These are phyloP conservation scores for Cytospora schulzeri DNA, from an alignment of 2,329 filamentous ascomycete species.

Conservation along the genomic window DNA sequence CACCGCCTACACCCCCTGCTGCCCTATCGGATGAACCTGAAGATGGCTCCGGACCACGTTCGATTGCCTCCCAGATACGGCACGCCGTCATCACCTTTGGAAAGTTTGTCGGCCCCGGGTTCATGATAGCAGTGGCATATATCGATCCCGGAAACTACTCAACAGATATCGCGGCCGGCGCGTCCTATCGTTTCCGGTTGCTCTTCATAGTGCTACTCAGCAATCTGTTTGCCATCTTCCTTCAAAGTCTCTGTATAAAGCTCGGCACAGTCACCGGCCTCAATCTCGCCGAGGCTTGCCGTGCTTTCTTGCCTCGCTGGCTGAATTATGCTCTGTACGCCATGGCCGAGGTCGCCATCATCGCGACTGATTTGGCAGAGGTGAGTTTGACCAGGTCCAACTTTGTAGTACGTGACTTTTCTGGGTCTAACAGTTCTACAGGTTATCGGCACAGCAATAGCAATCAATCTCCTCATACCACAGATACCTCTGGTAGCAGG, in stretches of 20 bases:
- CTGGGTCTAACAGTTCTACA: slow-evolving; percentile 30
- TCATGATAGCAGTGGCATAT: slow-evolving; percentile 64
- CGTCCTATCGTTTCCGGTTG: slow-evolving; percentile 64
- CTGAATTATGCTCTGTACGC: slow-evolving; percentile 63
- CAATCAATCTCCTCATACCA: slow-evolving; percentile 65
- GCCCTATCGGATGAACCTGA: neutral
- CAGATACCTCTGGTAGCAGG: slow-evolving; percentile 67
- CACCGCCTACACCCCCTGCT: neutral
- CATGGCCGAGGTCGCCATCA: slow-evolving; percentile 67
- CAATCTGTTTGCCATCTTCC: slow-evolving; percentile 71
- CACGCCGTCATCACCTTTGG: slow-evolving; percentile 49
- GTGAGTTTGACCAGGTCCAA: slow-evolving; percentile 37
- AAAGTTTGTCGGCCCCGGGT: slow-evolving; percentile 67
- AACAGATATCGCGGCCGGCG: slow-evolving; percentile 69
- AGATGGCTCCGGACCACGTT: slow-evolving; percentile 8
- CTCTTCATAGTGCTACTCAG: slow-evolving; percentile 70
- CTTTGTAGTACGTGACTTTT: neutral
- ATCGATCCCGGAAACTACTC: slow-evolving; percentile 70
- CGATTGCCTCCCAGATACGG: slow-evolving; percentile 28
- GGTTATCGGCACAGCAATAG: slow-evolving; percentile 73
- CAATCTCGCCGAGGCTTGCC: slow-evolving; percentile 67
- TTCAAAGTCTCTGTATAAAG: slow-evolving; percentile 70
- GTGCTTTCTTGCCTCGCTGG: slow-evolving; percentile 67
- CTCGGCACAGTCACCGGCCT: slow-evolving; percentile 69
- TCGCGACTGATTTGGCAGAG: slow-evolving; percentile 72